Percentiles rank a stretch among this genome's conserved stretches.
These are phyloP conservation scores for Geotrichum bryndzae DNA, from an alignment of 1,139 yeast genomes.

Conservation along the genomic window DNA sequence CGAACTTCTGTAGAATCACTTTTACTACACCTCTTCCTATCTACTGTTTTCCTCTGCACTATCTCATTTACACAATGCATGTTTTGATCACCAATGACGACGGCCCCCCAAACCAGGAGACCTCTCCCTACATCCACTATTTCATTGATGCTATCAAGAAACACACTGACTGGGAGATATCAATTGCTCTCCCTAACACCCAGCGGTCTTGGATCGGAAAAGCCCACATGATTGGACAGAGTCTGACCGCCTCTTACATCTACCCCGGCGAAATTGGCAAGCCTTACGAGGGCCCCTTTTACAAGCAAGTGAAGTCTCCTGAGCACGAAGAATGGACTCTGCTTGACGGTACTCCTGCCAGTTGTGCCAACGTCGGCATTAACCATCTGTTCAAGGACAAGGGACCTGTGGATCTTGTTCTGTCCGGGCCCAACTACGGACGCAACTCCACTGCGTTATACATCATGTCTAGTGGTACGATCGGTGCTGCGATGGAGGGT, in stretches of 20 bases:
- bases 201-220: slow-evolving; percentile 92
- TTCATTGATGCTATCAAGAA: slow-evolving; percentile 63
- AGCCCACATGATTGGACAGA: slow-evolving; percentile 88
- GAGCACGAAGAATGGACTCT: slow-evolving; percentile 73
- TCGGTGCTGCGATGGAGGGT: slow-evolving; percentile 96
- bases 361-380: slow-evolving; percentile 86
- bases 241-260: slow-evolving; percentile 60
- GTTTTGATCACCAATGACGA: slow-evolving; percentile 74
- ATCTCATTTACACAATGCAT: background rate
- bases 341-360: slow-evolving; percentile 91
- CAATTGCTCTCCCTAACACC: slow-evolving; percentile 66
- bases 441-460: slow-evolving; percentile 87
- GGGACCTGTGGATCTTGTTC: slow-evolving; percentile 70
- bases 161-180: slow-evolving; percentile 75
- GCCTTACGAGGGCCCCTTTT: slow-evolving; percentile 64
- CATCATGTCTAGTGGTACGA: slow-evolving; percentile 89
- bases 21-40: background rate
- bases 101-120: slow-evolving; percentile 76
- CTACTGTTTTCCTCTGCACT: background rate
- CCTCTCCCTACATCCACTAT: slow-evolving; percentile 83
- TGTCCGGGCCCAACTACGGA: slow-evolving; percentile 95
- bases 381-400: slow-evolving; percentile 57
- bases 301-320: slow-evolving; percentile 32
- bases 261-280: slow-evolving; percentile 38
- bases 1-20: background rate